Conservation (phyloP, 2,329 filamentous ascomycete genomes). For the Verticillium albo-atrum region DNA sequence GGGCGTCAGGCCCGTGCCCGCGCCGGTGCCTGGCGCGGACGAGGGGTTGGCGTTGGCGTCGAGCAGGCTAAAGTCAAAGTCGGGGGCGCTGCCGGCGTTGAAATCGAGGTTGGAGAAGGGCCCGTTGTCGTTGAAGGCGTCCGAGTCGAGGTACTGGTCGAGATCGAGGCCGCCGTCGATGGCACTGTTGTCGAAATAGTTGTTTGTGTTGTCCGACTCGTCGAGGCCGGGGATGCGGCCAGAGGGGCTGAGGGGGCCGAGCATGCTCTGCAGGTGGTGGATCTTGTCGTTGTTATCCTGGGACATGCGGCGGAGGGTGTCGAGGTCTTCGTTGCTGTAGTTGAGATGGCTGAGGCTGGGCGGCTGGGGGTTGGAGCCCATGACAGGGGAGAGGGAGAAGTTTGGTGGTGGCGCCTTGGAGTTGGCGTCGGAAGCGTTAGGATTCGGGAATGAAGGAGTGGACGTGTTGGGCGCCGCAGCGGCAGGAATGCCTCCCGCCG, state of each 20-base stretch:
- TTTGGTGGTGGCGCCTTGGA: constrained; percentile 18
- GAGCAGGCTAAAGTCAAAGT: constrained; percentile 46
- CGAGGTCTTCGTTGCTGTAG: constrained; percentile 68
- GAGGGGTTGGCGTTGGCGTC: constrained; percentile 25
- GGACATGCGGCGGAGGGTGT: constrained; percentile 73
- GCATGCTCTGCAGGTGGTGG: constrained; percentile 65
- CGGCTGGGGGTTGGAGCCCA: constrained; percentile 39
- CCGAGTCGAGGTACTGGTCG: constrained; percentile 42
- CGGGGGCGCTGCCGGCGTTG: constrained; percentile 38
- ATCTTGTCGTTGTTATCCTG: constrained; percentile 74
- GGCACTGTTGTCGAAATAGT: constrained; percentile 24
- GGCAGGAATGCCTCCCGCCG: constrained; percentile 13
- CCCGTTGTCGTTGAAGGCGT: constrained; percentile 38
- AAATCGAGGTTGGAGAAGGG: constrained; percentile 34
- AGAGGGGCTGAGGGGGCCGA: constrained; percentile 76
- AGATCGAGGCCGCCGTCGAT: constrained; percentile 38
- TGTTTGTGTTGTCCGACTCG: constrained; percentile 25
- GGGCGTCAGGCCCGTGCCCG: not conserved
- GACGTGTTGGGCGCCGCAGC: constrained; percentile 11
- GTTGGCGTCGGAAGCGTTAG: constrained; percentile 15
- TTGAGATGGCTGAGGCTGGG: constrained; percentile 56
- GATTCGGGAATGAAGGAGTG: constrained; percentile 8
- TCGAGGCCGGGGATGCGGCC: constrained; percentile 71
- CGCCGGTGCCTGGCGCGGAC: constrained; percentile 7
- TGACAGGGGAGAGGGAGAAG: constrained; percentile 43